Evolutionary conservation across 106 monocot genomes (phyloP), one percentile per base, ranked within the genome.

Genomic region (Acorus calamus): DNA sequence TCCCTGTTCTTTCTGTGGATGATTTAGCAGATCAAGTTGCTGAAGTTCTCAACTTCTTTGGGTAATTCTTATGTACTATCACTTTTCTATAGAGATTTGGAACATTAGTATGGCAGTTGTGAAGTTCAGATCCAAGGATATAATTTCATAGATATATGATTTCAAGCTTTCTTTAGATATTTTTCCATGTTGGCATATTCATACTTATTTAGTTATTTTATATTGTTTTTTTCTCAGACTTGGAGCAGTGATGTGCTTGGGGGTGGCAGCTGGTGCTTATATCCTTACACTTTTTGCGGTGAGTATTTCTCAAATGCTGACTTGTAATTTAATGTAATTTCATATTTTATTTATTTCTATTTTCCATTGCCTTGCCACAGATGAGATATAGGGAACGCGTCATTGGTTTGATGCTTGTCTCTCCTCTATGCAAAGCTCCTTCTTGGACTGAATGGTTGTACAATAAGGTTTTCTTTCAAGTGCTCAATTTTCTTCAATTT

Each of bases 361-460:
- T 59, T 58, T 68, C 4, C 66, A 7, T 49, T 50, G 11, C 44
- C 53, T 56, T 3, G 4, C 45, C 71, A 52, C 77, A 88, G 88
- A 84, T 78, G 28, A 84, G 77, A 65, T 71, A 88, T 52, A 66
- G 67, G 51, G 78, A 88, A 4, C 77, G 88, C 6, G 78, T 81
- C 53, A 14, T 72, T 69, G 88, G 84, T 65, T 67, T 88, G 56
- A 81, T 88, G 53, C 78, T 88, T 12, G 70, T 88, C 6, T 88
- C 88, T 11, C 88, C 88, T 65, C 59, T 88, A 57, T 88, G 88
- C 63, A 75, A 74, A 73, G 69, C 84, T 55, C 88, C 88, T 5
- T 79, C 88, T 42, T 88, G 88, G 88, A 81, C 78, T 3, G 88
- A 88, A 50, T 88, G 88, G 88, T 61, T 81, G 66, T 81, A 81